phyloP scores from a whole-genome alignment of 345 rosid genomes.

The Melaleuca quinquenervia region DNA sequence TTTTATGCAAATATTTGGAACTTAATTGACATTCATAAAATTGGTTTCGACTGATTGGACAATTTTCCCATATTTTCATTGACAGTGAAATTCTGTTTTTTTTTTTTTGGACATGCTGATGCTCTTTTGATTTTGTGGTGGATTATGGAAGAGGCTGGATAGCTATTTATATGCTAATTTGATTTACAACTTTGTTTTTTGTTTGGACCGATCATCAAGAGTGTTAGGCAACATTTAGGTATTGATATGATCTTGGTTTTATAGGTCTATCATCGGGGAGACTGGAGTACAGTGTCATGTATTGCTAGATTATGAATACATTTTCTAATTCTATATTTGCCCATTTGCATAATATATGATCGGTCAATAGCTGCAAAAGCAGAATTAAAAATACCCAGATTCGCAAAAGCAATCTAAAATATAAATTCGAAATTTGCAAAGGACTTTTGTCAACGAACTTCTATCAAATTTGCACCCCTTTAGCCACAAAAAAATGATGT shows the following conservation, averaged over 20 bases:
- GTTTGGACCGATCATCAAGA: not conserved
- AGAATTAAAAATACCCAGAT: not conserved
- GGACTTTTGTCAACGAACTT: not conserved
- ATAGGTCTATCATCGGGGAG: not conserved
- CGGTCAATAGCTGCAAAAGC: not conserved
- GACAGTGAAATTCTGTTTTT: not conserved
- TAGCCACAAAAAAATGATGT: not conserved
- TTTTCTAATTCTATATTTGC: not conserved
- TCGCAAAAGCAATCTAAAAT: not conserved
- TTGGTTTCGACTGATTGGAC: not conserved
- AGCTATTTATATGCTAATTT: not conserved
- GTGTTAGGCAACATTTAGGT: not conserved
- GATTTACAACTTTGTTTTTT: not conserved
- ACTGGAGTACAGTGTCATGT: not conserved
- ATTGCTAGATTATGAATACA: not conserved
- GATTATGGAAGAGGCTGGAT: not conserved
- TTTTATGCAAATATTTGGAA: not conserved
- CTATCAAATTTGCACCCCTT: not conserved
- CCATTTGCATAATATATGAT: not conserved
- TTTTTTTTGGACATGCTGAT: not conserved
- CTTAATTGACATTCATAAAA: accelerated
- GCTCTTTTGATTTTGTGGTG: not conserved
- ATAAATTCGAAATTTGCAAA: not conserved
- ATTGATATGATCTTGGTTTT: not conserved
- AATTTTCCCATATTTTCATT: not conserved